Evolutionary conservation across 768 basidiomycete species (phyloP), one percentile per base, ranked within the genome.

Genomic region (Rhodosporidiobolus odoratus): DNA sequence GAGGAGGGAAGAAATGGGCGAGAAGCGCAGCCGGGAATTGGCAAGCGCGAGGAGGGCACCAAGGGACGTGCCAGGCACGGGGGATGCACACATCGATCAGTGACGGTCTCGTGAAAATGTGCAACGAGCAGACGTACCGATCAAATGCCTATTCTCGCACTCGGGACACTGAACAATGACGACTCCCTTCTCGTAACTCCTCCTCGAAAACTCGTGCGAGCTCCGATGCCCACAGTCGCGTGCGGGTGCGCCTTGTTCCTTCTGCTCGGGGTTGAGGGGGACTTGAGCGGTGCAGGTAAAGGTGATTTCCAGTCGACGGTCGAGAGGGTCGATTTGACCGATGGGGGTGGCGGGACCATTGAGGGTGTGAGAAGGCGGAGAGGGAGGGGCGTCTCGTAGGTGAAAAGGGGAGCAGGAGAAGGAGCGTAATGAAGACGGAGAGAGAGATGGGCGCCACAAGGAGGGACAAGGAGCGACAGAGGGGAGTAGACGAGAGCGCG

Each of bases 111-210:
- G 27, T 59, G 38, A 23, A 17, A 38, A 40, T 9, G 47, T 40
- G 54, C 54, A 35, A n/a, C n/a, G 27, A 53, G 52, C n/a, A 30
- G 10, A 53, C 38, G 19, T 7, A 65, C 63, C 52, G 32, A 69
- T 67, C 38, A 80, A 87, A 62, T 77, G 92, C 90, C 94, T 82
- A 76, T 90, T 91, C 76, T 89, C 86, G 79, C 95, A 99, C 21
- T 85, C 85, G 2, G 94, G 93, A 81, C 95, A 99, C 78, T 93
- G 85, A 1, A 96, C 85, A 35, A 99, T 82, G 4, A 98, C 94
- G 61, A 97, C 87, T 0, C 95, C 95, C 54, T 84, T 85, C 78
- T 89, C 85, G 80, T 99, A 99, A 27, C 91, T 85, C 54, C 86
- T 84, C 78, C 86, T 88, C 10, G 90, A 85, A 79, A 98, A 97